Percentiles rank a stretch among this genome's conserved stretches.
phyloP scores from a whole-genome alignment of 176 grass and related monocot species.

The Bolboschoenus planiculmis region DNA sequence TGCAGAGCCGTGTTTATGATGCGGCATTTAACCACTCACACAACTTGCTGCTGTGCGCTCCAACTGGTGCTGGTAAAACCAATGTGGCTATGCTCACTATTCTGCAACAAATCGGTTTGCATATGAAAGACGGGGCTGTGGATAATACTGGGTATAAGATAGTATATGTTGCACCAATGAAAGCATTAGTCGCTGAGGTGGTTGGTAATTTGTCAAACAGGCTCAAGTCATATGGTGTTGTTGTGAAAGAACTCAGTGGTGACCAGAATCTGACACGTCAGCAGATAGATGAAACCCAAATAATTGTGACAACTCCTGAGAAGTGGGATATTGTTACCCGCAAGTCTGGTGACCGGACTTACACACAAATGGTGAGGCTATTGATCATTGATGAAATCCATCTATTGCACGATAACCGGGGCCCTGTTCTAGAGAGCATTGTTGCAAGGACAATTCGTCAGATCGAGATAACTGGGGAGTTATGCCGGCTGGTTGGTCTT shows the following conservation, averaged over 20 bases:
- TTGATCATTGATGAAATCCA: conserved; percentile 95
- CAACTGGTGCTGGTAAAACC: conserved; percentile 95
- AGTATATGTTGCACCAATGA: conserved; percentile 97
- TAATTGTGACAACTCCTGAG: conserved; percentile 96
- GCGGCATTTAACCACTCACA: conserved; percentile 70
- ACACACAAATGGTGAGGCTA: conserved; percentile 90
- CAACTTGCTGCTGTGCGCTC: conserved; percentile 85
- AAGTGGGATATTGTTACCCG: conserved; percentile 98
- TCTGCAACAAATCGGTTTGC: conserved; percentile 76
- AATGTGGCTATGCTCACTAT: conserved; percentile 91
- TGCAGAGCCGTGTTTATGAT: conserved; percentile 91
- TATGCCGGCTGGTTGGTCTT: conserved; percentile 77
- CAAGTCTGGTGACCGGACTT: conserved; percentile 95
- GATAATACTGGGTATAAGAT: conserved; percentile 90
- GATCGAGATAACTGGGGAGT: conserved; percentile 84
- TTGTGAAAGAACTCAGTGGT: conserved; percentile 89
- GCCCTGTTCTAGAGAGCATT: conserved; percentile 96
- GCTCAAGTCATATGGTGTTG: conserved; percentile 49
- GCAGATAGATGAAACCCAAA: conserved; percentile 96
- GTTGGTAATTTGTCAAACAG: conserved; percentile 81
- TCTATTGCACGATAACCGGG: conserved; percentile 92
- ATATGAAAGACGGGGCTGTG: conserved; percentile 69
- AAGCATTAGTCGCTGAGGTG: conserved; percentile 92
- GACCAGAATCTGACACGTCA: conserved; percentile 79
- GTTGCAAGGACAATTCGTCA: conserved; percentile 88